Percentiles rank a stretch among this genome's conserved stretches.
Evolutionary conservation across 257 asterid species (phyloP).

Genomic region (Nicotiana tabacum): DNA sequence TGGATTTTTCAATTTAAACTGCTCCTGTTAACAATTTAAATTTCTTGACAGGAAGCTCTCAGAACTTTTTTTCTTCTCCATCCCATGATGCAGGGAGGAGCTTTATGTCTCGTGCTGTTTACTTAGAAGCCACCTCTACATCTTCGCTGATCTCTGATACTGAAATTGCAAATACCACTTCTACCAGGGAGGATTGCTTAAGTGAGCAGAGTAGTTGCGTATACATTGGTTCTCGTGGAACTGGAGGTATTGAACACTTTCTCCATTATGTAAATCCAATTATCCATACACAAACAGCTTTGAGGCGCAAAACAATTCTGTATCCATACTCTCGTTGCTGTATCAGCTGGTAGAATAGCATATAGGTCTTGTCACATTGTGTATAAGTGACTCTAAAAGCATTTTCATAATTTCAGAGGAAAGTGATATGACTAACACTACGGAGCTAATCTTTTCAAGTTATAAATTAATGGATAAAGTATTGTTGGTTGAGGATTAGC

Average conservation of each 20-base stretch:
- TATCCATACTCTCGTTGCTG: not conserved
- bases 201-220: constrained; percentile 42
- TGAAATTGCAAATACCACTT: constrained; percentile 34
- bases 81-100: constrained; percentile 51
- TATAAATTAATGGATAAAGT: too few relatives aligned
- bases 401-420: too few relatives aligned
- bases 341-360: not conserved
- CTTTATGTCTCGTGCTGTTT: constrained; percentile 49
- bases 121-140: constrained; percentile 40
- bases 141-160: constrained; percentile 30
- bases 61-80: constrained; percentile 45
- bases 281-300: not conserved
- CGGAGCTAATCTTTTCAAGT: too few relatives aligned
- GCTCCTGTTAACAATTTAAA: constrained; percentile 13
- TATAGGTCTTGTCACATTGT: not conserved
- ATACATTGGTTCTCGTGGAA: constrained; percentile 69
- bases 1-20: constrained; percentile 10
- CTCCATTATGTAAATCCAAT: not conserved
- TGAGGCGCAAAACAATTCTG: not conserved
- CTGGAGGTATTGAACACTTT: constrained; percentile 47
- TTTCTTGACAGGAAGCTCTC: constrained; percentile 50
- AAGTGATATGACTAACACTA: too few relatives aligned
- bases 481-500: too few relatives aligned
- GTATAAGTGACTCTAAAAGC: not conserved
- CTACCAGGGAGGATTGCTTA: constrained; percentile 29